Base-by-base conservation (phyloP, 306 rosid species). In the Cercis canadensis region DNA sequence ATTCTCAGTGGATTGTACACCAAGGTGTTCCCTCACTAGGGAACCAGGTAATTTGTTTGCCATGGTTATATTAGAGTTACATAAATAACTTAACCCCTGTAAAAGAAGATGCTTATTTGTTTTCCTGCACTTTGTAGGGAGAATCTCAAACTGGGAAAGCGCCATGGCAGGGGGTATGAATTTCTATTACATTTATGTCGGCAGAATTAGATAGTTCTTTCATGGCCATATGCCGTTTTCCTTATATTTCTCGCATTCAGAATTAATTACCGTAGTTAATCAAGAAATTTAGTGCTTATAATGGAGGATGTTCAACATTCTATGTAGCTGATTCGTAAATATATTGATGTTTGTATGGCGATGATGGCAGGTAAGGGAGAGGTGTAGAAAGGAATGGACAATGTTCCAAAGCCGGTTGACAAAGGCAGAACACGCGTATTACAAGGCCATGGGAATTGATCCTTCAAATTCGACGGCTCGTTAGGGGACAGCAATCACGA, bases 321-420 rank as follows among this genome's bases (percentile, higher is more conserved):
- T 24, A 3, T 1, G 29, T 24, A 24, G 29, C 60, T 32, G 59
- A 15, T 40, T 24, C 41, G 4, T 17, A 62, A 40, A 61, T 49
- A 17, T 66, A 39, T 69, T 83, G 78, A 73, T 52, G 68, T 44
- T 43, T 41, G 6, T 67, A 43, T 57, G 72, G 44, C 33, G 51
- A 36, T 75, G 72, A 34, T 81, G 63, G 31, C 90, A 93, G 98
- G 98, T 93, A 64, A 88, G 97, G 76, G 98, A 93, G 68, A 84
- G 98, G 82, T 93, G 98, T 78, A 84, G 78, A 75, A 93, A 83
- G 83, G 98, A 93, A 81, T 93, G 98, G 98, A 84, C 98, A 4
- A 93, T 94, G 88, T 94, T 94, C 65, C 97, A 82, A 70, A 80
- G 79, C 80, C 88, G 99, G 34, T 32, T 95, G 53, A 66, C 92